Evolutionary conservation across 2,329 filamentous ascomycete genomes (phyloP), one percentile per base, ranked within the genome.

Genomic region (Fusarium tanahbumbuense): DNA sequence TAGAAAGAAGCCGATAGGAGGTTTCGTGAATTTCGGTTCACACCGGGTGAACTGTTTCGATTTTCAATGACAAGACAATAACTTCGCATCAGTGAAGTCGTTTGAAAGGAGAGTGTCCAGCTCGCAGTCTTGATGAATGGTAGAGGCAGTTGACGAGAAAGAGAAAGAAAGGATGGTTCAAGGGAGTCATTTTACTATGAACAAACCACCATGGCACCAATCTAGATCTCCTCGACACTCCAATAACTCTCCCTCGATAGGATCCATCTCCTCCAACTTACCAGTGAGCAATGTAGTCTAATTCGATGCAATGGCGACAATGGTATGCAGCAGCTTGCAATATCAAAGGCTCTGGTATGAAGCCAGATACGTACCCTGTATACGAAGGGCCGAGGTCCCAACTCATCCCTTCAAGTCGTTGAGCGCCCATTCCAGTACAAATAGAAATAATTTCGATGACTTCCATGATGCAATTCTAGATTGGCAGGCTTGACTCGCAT

Each of bases 281-380:
- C 37, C 22, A 53, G 28, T 11, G 44, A 34, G n/a, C 18, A 54
- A 47, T 25, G 25, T 30, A 53, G 66, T 54, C 11, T 32, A 54
- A 57, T 48, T 25, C 20, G 32, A 52, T 47, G 40, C 25, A 53
- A 28, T 46, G 32, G 42, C 5, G 45, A 40, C 37, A 45, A 60
- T 63, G 68, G 68, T 57, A 72, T 71, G 68, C 15, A 52, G 47
- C 37, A 37, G 20, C 20, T 52, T 56, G 20, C 47, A 63, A 37
- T 53, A 48, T 34, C 37, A 44, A 41, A 66, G 10, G n/a, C 53
- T 61, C 67, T 73, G 70, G 70, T 46, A 73, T 69, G 70, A 52
- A 60, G 56, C 47, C 54, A 58, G 63, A 56, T 59, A 55, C 47
- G 28, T 30, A 49, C 52, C 27, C 50, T 46, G 44, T 32, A 40